Evolutionary conservation across 1,139 yeast species (phyloP), one percentile per base, ranked within the genome.

Genomic region (Yamadazyma taylorii): DNA sequence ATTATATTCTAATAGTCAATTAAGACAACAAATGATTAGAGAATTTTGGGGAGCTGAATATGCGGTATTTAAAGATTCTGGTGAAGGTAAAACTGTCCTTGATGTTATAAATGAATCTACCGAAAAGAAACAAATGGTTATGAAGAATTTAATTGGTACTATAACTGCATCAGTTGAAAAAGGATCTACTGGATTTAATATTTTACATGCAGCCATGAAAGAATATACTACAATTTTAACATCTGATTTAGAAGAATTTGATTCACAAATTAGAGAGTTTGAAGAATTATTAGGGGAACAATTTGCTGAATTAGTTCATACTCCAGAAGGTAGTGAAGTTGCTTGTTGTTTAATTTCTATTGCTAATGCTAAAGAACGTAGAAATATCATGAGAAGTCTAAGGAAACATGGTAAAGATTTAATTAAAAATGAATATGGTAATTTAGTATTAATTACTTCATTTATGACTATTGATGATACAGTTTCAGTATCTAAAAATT

Each of bases 11-110:
- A 80, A 89, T 21, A 76, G 84, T 30, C 87, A 82, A 45, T 97
- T 92, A 64, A 86, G 79, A 61, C 78, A 79, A 38, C 96, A 88
- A 63, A 89, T 92, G 83, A 79, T 92, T 47, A 80, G 95, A 60
- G 97, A 92, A 62, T 92, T 92, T 58, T 92, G 95, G 87, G 97
- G 97, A 38, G 78, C 96, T n/a, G 95, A 88, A 63, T 90, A 84
- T 56, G 96, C 97, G 21, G 81, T 88, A 12, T 90, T 92, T 68
- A 85, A 79, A 61, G 92, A 87, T 35, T 73, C 81, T 13, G 90
- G 86, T 36, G 72, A 77, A 46, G 78, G 75, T 14, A 74, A 79
- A 57, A 66, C 78, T 8, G 76, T 92, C 37, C 69, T 75, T 46
- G 90, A 87, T 35, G 79, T 86, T 32, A 71, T 84, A 38, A 70